These are phyloP conservation scores for Solanum aculeatissimum DNA, from an alignment of 305 asterid species.

Conservation along the genomic window DNA sequence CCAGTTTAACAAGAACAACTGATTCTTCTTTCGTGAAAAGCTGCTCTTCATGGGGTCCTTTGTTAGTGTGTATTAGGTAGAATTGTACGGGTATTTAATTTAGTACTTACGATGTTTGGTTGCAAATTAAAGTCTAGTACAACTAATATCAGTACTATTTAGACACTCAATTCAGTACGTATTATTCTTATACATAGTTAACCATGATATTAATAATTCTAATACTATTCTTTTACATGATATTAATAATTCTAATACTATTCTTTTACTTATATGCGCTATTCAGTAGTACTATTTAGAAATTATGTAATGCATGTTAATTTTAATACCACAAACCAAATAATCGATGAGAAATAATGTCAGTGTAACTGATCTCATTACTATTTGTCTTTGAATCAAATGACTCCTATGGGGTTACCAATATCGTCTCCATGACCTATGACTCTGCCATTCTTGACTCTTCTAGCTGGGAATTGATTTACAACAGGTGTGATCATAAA, in stretches of 20 bases:
- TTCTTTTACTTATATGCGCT: too few species aligned
- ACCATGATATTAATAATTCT: too few species aligned
- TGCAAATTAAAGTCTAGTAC: too few species aligned
- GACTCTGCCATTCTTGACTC: not conserved
- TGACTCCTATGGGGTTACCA: not conserved
- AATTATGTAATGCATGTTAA: too few species aligned
- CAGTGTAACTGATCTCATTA: too few species aligned
- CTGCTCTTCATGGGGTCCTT: not conserved
- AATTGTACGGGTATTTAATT: not conserved
- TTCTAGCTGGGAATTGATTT: not conserved
- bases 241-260: too few species aligned
- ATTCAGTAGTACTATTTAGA: too few species aligned
- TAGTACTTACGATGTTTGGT: not conserved
- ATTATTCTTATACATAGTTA: too few species aligned
- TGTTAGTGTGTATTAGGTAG: not conserved
- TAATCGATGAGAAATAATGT: not conserved
- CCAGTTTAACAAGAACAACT: not conserved
- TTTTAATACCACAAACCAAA: not conserved
- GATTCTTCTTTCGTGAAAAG: not conserved
- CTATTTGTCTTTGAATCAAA: not conserved
- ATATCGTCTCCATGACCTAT: not conserved
- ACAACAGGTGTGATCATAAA: constrained; percentile 2
- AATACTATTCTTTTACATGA: too few species aligned
- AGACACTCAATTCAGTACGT: too few species aligned
- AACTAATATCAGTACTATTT: not conserved